Conservation (phyloP, 2,329 filamentous ascomycete species). For the Cladobotryum protrusum region DNA sequence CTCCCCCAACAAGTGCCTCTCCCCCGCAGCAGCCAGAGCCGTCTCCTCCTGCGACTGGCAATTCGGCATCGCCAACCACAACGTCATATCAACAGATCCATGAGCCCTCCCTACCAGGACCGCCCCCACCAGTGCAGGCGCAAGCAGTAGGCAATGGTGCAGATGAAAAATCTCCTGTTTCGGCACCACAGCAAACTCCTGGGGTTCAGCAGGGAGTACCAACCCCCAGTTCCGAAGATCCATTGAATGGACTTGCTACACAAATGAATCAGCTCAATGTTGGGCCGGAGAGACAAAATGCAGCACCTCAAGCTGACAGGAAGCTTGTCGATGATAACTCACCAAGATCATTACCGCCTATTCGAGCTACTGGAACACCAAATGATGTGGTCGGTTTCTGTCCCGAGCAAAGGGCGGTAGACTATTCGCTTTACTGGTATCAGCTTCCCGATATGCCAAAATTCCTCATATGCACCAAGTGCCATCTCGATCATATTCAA, state of each 20-base stretch:
- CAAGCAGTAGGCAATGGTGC: no score
- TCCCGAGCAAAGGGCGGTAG: conserved; percentile 20
- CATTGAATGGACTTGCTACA: not conserved
- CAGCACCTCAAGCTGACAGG: not conserved
- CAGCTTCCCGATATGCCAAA: conserved; percentile 19
- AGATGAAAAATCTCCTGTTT: no score
- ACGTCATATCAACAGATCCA: not conserved
- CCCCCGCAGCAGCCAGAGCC: not conserved
- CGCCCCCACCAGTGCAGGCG: not conserved
- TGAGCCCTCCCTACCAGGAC: not conserved
- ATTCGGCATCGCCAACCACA: no score
- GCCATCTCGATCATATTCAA: conserved; percentile 33
- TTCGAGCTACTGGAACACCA: conserved; percentile 17
- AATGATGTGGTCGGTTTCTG: conserved; percentile 22
- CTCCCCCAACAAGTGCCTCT: not conserved
- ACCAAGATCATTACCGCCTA: not conserved
- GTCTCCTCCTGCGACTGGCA: not conserved
- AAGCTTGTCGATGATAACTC: not conserved
- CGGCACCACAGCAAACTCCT: no score
- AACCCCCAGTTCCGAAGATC: not conserved
- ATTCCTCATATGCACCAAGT: conserved; percentile 35
- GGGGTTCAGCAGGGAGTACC: not conserved
- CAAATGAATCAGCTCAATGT: conserved; percentile 6
- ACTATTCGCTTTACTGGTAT: conserved; percentile 29
- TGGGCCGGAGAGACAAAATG: no score